Conservation (phyloP, 2,329 filamentous ascomycete species). For the Trichophaea hybrida region DNA sequence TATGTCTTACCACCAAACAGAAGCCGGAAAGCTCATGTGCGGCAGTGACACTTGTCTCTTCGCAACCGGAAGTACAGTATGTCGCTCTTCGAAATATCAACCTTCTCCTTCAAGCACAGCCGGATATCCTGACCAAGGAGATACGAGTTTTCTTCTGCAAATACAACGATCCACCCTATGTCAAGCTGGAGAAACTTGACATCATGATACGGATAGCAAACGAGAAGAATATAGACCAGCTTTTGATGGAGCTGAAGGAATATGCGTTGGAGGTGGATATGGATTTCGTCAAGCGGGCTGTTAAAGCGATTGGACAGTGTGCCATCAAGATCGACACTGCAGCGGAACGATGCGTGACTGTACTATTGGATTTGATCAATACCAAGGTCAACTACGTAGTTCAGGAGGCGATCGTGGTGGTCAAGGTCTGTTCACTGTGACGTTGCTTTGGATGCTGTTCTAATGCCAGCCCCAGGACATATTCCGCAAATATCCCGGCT, state of each 20-base stretch:
- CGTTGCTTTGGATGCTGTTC: not conserved
- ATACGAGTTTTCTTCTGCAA: conserved; percentile 99
- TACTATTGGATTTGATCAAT: conserved; percentile 81
- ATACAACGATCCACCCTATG: conserved; percentile 95
- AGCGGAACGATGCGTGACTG: conserved; percentile 89
- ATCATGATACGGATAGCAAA: conserved; percentile 99
- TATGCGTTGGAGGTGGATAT: conserved; percentile 97
- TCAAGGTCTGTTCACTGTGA: conserved; percentile 44
- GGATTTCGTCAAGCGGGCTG: conserved; percentile 89
- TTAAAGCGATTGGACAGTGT: conserved; percentile 93
- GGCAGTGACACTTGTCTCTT: conserved; percentile 83
- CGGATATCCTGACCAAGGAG: conserved; percentile 93
- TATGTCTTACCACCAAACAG: conserved; percentile 7
- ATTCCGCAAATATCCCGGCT: conserved; percentile 90
- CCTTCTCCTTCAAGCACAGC: conserved; percentile 83
- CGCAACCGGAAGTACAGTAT: conserved; percentile 92
- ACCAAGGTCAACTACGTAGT: conserved; percentile 99
- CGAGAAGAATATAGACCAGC: conserved; percentile 87
- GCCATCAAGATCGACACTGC: conserved; percentile 96
- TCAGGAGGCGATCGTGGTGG: conserved; percentile 95
- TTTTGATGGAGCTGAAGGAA: conserved; percentile 87
- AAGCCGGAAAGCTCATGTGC: conserved; percentile 5
- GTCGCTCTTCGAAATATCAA: conserved; percentile 94
- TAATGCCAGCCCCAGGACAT: conserved; percentile 46
- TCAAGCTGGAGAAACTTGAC: conserved; percentile 94